Conservation (phyloP, 371 early-diverging fungal genomes). For the Entomophthora muscae region DNA sequence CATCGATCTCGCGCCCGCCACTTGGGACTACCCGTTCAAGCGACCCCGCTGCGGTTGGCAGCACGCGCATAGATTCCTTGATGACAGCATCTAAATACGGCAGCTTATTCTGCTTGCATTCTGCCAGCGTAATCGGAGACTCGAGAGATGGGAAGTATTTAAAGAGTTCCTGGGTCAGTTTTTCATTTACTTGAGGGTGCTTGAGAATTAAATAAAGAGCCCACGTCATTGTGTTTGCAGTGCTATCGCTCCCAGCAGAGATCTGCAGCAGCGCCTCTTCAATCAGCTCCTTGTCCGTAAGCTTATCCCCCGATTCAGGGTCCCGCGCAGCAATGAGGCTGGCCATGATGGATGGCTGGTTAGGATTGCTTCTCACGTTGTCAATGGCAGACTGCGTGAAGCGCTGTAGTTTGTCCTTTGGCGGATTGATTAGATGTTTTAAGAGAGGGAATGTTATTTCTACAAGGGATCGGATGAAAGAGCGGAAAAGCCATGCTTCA, state of each 20-base stretch:
- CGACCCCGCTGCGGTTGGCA: neutral
- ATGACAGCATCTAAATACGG: conserved; percentile 7
- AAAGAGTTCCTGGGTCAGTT: neutral
- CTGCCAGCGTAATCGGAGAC: neutral
- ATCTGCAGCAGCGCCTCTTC: neutral
- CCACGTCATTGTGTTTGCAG: neutral
- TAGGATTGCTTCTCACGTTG: too few species aligned
- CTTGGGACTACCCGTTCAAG: conserved; percentile 15
- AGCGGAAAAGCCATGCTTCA: too few species aligned
- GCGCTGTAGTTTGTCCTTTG: too few species aligned
- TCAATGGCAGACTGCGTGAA: too few species aligned
- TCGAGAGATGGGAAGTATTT: neutral
- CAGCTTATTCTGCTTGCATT: neutral
- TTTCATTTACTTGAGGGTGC: neutral
- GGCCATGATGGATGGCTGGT: neutral
- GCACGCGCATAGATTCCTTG: conserved; percentile 5
- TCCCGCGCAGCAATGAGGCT: neutral
- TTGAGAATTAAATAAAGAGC: neutral
- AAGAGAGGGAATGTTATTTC: too few species aligned
- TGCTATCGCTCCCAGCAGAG: conserved; percentile 2
- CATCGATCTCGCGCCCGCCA: conserved; percentile 13
- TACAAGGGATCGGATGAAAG: too few species aligned
- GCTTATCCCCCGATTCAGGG: neutral
- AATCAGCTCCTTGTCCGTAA: neutral
- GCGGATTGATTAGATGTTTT: too few species aligned